These are phyloP conservation scores for Chlorella sp. DNA, from an alignment of 139 green algal species.

Conservation along the genomic window DNA sequence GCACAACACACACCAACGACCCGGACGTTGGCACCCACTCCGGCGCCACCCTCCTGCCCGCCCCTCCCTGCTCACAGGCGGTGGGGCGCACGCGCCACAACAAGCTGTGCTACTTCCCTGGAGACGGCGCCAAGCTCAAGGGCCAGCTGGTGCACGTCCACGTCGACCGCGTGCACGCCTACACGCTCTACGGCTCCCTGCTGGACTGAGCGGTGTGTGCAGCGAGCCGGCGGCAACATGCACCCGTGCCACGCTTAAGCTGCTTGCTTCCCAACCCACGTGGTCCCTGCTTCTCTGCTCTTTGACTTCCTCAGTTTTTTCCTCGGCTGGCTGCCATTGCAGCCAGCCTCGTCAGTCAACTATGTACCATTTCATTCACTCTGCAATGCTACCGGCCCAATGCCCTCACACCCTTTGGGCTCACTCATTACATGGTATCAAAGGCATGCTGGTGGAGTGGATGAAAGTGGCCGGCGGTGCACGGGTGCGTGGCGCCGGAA, in stretches of 20 bases:
- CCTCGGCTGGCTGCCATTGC: background rate
- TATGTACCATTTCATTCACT: too few relatives aligned
- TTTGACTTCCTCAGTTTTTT: background rate
- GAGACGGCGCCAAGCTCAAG: conserved; percentile 69
- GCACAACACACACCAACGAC: too few relatives aligned
- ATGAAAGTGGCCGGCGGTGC: too few relatives aligned
- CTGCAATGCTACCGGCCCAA: too few relatives aligned
- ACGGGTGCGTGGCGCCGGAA: too few relatives aligned
- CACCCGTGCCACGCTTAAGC: too few relatives aligned
- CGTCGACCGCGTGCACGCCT: conserved; percentile 77
- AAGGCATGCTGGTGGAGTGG: too few relatives aligned
- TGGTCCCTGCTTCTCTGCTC: background rate
- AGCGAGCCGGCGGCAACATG: background rate
- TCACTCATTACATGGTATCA: too few relatives aligned
- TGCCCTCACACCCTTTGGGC: too few relatives aligned
- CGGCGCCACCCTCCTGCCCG: background rate
- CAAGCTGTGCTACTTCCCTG: conserved; percentile 93
- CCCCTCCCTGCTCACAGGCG: conserved; percentile 55
- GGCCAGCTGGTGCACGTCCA: conserved; percentile 72
- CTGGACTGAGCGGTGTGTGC: conserved; percentile 4
- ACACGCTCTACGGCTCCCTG: conserved; percentile 73
- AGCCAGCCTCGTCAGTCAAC: too few relatives aligned
- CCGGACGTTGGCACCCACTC: background rate
- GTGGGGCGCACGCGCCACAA: conserved; percentile 91
- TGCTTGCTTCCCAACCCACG: too few relatives aligned